These are phyloP conservation scores for Phytopythium vexans DNA, from an alignment of 352 stramenopile genomes.

Conservation along the genomic window DNA sequence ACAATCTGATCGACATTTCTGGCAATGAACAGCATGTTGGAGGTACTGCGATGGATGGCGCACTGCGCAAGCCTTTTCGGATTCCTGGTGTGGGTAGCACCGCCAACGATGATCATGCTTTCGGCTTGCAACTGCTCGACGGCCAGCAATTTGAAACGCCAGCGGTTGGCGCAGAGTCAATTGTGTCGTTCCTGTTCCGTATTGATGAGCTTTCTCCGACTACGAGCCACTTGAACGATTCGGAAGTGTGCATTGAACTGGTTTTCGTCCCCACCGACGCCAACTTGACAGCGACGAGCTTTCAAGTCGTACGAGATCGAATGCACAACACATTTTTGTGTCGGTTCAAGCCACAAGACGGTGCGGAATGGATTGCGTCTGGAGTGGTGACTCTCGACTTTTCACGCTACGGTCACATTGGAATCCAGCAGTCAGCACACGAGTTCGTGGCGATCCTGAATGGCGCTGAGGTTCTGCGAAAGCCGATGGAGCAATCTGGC, in stretches of 20 bases:
- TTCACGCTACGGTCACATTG: not conserved
- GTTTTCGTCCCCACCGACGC: not conserved
- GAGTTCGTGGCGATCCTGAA: not conserved
- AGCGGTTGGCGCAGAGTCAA: not conserved
- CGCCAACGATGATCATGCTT: constrained; percentile 6
- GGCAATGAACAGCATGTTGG: constrained; percentile 33
- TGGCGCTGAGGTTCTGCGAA: not conserved
- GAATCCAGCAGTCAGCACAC: not conserved
- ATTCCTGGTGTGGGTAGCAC: constrained; percentile 20
- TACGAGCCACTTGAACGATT: not conserved
- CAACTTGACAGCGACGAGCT: not conserved
- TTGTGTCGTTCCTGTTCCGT: constrained; percentile 50
- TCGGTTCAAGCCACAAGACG: not conserved
- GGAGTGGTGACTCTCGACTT: not conserved
- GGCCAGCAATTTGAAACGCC: constrained; percentile 14
- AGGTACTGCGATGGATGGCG: constrained; percentile 17
- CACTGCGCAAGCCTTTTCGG: constrained; percentile 57
- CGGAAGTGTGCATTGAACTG: not conserved
- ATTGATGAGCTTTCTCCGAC: constrained; percentile 10
- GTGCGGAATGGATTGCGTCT: not conserved
- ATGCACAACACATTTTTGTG: not conserved
- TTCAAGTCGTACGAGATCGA: not conserved
- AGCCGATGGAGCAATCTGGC: too few relatives aligned
- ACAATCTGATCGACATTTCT: constrained; percentile 49
- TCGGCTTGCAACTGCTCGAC: constrained; percentile 39